phyloP scores from a whole-genome alignment of 495 filamentous ascomycete species.

The Cenococcum geophilum region DNA sequence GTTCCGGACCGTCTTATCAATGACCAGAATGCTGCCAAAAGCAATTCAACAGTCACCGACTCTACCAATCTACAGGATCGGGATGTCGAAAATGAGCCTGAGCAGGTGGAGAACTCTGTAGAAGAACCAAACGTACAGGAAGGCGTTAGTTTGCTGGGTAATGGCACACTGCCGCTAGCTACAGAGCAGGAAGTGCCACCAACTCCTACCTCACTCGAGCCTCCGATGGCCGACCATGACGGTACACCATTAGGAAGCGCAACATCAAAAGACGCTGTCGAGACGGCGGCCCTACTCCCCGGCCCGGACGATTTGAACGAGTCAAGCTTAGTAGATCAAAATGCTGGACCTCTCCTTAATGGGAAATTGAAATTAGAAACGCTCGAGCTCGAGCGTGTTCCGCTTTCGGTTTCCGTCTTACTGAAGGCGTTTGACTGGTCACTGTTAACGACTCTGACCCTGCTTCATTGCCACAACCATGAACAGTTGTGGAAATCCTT shows the following conservation, averaged over 20 bases:
- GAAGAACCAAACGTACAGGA: conserved; percentile 11
- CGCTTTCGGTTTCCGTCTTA: conserved; percentile 62
- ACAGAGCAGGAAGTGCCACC: not conserved
- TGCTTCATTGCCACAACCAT: conserved; percentile 72
- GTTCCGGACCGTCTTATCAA: not conserved
- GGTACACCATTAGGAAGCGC: not conserved
- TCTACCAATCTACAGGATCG: conserved; percentile 7
- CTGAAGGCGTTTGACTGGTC: conserved; percentile 75
- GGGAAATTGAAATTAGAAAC: conserved; percentile 61
- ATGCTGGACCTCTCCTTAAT: conserved; percentile 17
- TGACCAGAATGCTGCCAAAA: conserved; percentile 1
- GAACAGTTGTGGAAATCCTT: conserved; percentile 79
- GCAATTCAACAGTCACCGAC: not conserved
- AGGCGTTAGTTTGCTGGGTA: conserved; percentile 16
- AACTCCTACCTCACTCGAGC: not conserved
- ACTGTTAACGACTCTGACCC: conserved; percentile 66
- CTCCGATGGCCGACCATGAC: not conserved
- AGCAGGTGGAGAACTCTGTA: conserved; percentile 5
- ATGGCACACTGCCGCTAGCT: not conserved
- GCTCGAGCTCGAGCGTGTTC: conserved; percentile 78
- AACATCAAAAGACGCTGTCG: not conserved
- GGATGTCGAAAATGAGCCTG: conserved; percentile 11
- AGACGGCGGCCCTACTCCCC: not conserved
- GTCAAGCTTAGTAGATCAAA: not conserved
- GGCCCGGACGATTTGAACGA: not conserved